Conservation (phyloP, 2,329 filamentous ascomycete genomes). For the Bertia moriformis region DNA sequence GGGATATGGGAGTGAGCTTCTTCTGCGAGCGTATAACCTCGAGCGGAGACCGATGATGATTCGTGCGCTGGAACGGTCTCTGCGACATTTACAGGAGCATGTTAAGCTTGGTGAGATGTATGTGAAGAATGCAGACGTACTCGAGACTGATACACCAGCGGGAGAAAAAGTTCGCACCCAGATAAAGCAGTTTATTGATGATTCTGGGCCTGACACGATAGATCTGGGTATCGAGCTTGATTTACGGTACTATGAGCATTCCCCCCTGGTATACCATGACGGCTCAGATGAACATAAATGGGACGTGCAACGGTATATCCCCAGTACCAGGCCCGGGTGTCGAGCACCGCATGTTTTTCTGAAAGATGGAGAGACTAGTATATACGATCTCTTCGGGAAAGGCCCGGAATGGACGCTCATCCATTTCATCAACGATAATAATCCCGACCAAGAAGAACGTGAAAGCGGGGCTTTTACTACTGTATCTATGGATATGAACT, state of each 20-base stretch:
- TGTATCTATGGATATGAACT: not conserved
- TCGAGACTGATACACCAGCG: not conserved
- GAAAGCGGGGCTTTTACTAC: not conserved
- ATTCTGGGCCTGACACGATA: not conserved
- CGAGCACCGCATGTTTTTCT: constrained; percentile 15
- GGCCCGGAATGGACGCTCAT: not conserved
- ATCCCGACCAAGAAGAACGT: not conserved
- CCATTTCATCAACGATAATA: not conserved
- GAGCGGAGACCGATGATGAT: not conserved
- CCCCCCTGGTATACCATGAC: not conserved
- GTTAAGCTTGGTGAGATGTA: not conserved
- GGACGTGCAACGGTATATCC: constrained; percentile 7
- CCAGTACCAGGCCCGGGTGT: constrained; percentile 13
- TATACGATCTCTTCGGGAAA: constrained; percentile 12
- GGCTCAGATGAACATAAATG: constrained; percentile 6
- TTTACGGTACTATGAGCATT: not conserved
- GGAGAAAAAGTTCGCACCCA: too few species aligned
- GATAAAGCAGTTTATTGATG: too few species aligned
- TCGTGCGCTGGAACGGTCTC: not conserved
- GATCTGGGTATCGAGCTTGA: not conserved
- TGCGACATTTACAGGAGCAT: not conserved
- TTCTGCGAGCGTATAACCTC: not conserved
- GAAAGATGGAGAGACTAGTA: constrained; percentile 10
- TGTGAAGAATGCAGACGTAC: not conserved
- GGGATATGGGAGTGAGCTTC: not conserved